Percentiles rank a stretch among this genome's conserved stretches.
These are phyloP conservation scores for Catunica adiposa DNA, from an alignment of 2,329 filamentous ascomycete genomes.

Conservation along the genomic window DNA sequence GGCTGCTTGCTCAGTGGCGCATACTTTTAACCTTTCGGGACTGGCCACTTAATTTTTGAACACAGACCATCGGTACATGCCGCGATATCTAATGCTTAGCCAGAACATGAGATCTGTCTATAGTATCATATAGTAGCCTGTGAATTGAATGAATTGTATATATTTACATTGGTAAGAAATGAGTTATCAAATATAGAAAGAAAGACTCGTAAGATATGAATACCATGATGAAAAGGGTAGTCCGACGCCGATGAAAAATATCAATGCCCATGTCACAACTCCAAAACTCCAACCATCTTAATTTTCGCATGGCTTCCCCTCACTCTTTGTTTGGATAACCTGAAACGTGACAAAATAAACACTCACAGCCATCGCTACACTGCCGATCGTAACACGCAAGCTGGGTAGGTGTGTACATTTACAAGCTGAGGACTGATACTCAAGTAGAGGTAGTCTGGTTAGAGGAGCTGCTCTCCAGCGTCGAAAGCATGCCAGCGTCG, in stretches of 20 bases:
- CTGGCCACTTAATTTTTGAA: too few relatives aligned
- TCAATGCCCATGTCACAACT: background rate
- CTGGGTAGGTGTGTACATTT: too few relatives aligned
- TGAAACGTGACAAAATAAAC: conserved; percentile 1
- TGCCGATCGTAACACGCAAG: background rate
- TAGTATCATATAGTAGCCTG: too few relatives aligned
- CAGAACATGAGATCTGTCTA: too few relatives aligned
- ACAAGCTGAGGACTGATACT: background rate
- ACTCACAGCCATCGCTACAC: background rate
- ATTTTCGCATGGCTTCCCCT: background rate
- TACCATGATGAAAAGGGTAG: background rate
- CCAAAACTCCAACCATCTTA: background rate
- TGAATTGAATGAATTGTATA: too few relatives aligned
- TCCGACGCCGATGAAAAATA: background rate
- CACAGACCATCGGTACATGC: too few relatives aligned
- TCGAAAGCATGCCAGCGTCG: conserved; percentile 13
- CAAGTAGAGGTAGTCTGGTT: background rate
- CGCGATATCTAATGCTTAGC: too few relatives aligned
- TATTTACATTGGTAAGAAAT: too few relatives aligned
- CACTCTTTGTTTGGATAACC: background rate
- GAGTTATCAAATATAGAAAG: too few relatives aligned
- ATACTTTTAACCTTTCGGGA: too few relatives aligned
- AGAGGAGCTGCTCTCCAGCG: conserved; percentile 8
- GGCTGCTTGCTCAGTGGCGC: too few relatives aligned
- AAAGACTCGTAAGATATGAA: background rate